Evolutionary conservation across 257 asterid species (phyloP), one percentile per base, ranked within the genome.

Genomic region (Nicotiana sylvestris): DNA sequence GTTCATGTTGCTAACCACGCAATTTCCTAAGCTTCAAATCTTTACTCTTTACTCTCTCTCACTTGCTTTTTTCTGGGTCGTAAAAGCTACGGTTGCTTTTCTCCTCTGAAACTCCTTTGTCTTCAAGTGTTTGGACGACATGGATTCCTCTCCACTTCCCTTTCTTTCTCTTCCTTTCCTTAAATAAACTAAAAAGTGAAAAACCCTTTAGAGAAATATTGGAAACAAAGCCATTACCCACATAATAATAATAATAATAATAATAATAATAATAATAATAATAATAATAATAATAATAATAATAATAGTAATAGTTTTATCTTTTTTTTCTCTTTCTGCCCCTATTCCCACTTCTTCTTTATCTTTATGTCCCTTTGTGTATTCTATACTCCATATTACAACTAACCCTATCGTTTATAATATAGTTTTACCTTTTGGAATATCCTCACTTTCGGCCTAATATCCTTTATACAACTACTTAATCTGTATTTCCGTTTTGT

Each of bases 61-160:
- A 15, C 35, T 46, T 62, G 46, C 46, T 43, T 30, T 70, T 56
- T n/a, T 66, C 86, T 91, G 94, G 93, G 92, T 91, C 88, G 90
- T 90, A 43, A 91, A 94, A 94, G 97, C 91, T 87, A 87, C 90
- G 83, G 77, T 89, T 88, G 91, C 92, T 90, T 91, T 91, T 86
- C 87, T 86, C 88, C 69, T 92, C 92, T 91, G 95, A 87, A 92
- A 72, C 92, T 83, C 81, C 88, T 94, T 94, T 94, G 98, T 94
- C 97, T 84, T 15, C 66, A 81, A 92, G 98, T 85, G 97, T 89
- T 91, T 94, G 98, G 98, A 93, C 89, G 86, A 89, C 93, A 86
- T 92, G 95, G 98, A 94, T 94, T 94, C 97, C 90, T 85, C 90
- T 60, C 65, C 35, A 49, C 79, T 68, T 56, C 18, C 53, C 21